These are phyloP conservation scores for Metahyphopichia silvanorum DNA, from an alignment of 805 yeast species.

Conservation along the genomic window DNA sequence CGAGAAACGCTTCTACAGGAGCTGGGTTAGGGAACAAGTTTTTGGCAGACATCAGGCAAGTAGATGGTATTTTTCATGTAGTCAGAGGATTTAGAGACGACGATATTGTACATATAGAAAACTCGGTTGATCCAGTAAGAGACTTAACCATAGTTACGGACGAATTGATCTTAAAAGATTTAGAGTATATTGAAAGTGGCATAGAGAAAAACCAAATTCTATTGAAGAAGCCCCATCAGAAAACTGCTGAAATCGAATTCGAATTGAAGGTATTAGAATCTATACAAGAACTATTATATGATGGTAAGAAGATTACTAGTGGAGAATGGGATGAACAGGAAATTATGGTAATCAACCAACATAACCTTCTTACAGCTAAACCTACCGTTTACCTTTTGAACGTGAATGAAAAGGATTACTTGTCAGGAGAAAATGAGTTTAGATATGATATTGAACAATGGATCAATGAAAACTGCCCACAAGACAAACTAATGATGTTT, in stretches of 20 bases:
- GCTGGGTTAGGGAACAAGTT: constrained; percentile 76
- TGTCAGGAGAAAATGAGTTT: constrained; percentile 50
- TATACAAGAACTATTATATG: constrained; percentile 30
- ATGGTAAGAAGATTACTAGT: constrained; percentile 59
- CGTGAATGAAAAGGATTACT: constrained; percentile 67
- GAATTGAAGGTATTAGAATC: constrained; percentile 30
- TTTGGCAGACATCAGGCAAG: constrained; percentile 64
- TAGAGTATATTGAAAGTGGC: constrained; percentile 59
- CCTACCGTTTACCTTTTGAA: constrained; percentile 81
- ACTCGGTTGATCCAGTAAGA: constrained; percentile 55
- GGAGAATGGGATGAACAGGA: constrained; percentile 61
- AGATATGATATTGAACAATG: constrained; percentile 53
- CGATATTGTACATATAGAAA: constrained; percentile 65
- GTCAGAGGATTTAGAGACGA: constrained; percentile 63
- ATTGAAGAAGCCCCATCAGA: constrained; percentile 26
- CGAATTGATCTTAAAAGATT: constrained; percentile 57
- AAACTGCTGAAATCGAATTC: constrained; percentile 18
- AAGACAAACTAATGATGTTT: constrained; percentile 36
- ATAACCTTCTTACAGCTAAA: constrained; percentile 79
- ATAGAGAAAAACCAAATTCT: constrained; percentile 27
- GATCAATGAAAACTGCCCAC: constrained; percentile 66
- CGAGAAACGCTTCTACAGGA: constrained; percentile 59
- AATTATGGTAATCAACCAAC: constrained; percentile 61
- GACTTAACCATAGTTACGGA: constrained; percentile 63
- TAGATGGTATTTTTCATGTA: constrained; percentile 68